Evolutionary conservation across 768 basidiomycete species (phyloP).

Genomic region (Suillus ampliporus): DNA sequence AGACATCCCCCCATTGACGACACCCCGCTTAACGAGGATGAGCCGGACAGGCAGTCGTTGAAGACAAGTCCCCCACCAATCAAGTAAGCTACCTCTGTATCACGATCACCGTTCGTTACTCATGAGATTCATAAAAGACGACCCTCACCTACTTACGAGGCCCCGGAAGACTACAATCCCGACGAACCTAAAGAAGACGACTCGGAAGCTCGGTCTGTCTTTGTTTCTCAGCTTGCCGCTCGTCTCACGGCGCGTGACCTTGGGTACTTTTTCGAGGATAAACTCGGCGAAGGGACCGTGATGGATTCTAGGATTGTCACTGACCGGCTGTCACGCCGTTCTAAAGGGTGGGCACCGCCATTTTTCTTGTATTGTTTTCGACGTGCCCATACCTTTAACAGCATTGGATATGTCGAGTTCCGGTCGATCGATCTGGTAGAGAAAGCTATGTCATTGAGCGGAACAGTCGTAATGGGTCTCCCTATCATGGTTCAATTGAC

Average conservation of each 20-base stretch:
- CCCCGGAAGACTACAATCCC: conserved; percentile 73
- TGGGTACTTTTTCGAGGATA: conserved; percentile 98
- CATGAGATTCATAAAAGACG: conserved; percentile 49
- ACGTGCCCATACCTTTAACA: conserved; percentile 36
- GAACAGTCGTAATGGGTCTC: conserved; percentile 97
- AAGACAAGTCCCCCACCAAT: conserved; percentile 46
- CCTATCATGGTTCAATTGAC: conserved; percentile 97
- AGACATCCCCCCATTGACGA: conserved; percentile 49
- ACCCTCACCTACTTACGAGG: conserved; percentile 73
- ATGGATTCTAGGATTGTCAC: conserved; percentile 97
- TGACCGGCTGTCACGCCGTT: conserved; percentile 90
- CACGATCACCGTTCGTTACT: conserved; percentile 13
- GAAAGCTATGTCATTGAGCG: conserved; percentile 87
- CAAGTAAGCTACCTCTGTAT: conserved; percentile 43
- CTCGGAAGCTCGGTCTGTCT: conserved; percentile 97
- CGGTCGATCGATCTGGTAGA: conserved; percentile 88
- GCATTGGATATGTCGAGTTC: conserved; percentile 99
- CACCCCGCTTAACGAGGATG: conserved; percentile 39
- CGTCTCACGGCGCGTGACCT: conserved; percentile 96
- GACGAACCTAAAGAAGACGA: conserved; percentile 95
- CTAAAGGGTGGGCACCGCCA: conserved; percentile 83
- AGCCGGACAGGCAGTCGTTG: conserved; percentile 41
- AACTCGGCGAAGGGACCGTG: conserved; percentile 91
- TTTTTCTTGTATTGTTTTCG: not conserved
- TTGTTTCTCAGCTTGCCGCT: conserved; percentile 97